phyloP scores from a whole-genome alignment of 2,329 filamentous ascomycete species.

The Cytospora chrysosperma region DNA sequence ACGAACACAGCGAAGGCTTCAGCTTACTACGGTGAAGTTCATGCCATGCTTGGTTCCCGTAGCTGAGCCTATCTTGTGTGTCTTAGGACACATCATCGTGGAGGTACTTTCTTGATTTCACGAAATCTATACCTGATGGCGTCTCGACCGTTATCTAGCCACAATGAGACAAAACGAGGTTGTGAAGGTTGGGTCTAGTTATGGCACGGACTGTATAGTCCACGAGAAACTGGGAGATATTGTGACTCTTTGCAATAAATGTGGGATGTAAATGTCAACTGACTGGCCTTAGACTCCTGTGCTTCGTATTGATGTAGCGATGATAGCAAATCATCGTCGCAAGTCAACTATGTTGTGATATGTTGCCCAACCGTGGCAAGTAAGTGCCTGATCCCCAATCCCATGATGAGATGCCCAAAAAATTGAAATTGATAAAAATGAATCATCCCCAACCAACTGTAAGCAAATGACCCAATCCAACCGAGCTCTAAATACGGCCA shows the following conservation, averaged over 20 bases:
- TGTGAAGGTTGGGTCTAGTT: background rate
- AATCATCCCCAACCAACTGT: background rate
- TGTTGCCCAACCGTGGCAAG: background rate
- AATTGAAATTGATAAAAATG: background rate
- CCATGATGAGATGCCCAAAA: background rate
- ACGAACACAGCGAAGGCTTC: too few relatives aligned
- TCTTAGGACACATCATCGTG: too few relatives aligned
- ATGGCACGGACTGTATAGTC: background rate
- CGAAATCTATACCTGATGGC: too few relatives aligned
- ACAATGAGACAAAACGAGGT: background rate
- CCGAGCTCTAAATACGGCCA: background rate
- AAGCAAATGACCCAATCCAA: background rate
- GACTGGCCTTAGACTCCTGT: background rate
- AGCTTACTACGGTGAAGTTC: too few relatives aligned
- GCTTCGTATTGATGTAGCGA: background rate
- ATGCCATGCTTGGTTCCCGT: too few relatives aligned
- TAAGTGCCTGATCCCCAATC: background rate
- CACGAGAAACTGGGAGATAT: background rate
- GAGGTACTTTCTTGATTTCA: too few relatives aligned
- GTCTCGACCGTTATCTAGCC: too few relatives aligned
- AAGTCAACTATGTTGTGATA: background rate
- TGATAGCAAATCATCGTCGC: constrained; percentile 3
- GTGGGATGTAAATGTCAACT: background rate
- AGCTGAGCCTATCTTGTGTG: too few relatives aligned
- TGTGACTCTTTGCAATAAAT: background rate